Conservation (phyloP, 176 grass and related monocot species). For the Ampelocalamus luodianensis region DNA sequence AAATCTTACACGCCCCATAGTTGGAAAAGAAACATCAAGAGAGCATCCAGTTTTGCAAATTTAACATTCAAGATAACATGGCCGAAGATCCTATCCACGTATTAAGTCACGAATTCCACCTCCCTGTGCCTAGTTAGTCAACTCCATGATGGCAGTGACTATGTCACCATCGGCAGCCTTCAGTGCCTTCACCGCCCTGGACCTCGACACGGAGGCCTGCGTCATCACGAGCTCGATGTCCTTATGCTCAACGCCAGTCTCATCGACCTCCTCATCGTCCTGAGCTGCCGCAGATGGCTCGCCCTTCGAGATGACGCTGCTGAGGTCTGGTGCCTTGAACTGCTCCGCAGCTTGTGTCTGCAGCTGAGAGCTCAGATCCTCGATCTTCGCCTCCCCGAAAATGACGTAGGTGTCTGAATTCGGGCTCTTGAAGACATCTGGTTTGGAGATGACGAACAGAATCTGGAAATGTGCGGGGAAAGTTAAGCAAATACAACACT, state of each 20-base stretch:
- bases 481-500: background rate
- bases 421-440: conserved; percentile 80
- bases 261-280: conserved; percentile 60
- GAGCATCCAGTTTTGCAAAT: background rate
- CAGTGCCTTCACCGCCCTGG: conserved; percentile 63
- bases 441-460: conserved; percentile 73
- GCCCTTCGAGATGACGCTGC: conserved; percentile 59
- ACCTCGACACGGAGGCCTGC: conserved; percentile 54
- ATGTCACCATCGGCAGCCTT: conserved; percentile 64
- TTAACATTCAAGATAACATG: background rate
- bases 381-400: conserved; percentile 74
- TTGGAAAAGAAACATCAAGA: background rate
- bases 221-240: conserved; percentile 79
- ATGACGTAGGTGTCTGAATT: conserved; percentile 75
- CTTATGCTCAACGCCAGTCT: conserved; percentile 59
- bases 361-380: conserved; percentile 65
- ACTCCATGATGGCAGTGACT: conserved; percentile 71
- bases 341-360: conserved; percentile 66
- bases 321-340: conserved; percentile 63
- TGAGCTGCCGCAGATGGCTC: background rate
- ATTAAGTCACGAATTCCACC: background rate
- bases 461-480: conserved; percentile 37
- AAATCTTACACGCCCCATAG: background rate
- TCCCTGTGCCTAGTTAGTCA: conserved; percentile 53
- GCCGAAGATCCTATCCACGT: background rate